Base-by-base conservation (phyloP, 2,329 filamentous ascomycete genomes). In the Cytospora paraplurivora region DNA sequence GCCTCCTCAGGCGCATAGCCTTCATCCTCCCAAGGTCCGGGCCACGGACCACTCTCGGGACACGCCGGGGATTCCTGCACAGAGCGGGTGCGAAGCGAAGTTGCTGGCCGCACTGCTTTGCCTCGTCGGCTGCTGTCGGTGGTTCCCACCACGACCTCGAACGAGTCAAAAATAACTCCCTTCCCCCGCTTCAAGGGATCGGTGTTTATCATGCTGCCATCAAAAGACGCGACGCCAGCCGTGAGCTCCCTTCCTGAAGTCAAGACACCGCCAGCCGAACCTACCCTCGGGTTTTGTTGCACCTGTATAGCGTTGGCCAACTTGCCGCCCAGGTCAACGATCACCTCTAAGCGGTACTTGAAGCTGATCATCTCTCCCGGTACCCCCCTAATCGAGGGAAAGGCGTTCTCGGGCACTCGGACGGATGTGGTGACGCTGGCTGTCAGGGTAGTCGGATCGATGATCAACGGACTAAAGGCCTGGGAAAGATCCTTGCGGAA, bases 301-400 rank as follows among this genome's bases (percentile, higher is more conserved):
- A 87, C 83, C 70, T 92, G 89, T 57, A 86, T 76, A 67, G 92
- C 87, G n/a, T 86, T 86, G 1, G 88, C 86, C 49, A 97, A 78
- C 73, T 92, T 95, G 44, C 94, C 94, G 54, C 95, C 93, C 0
- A 98, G 82, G 72, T 99, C 95, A 27, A 97, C 86, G 34, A 98
- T 88, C 2, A 97, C 91, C 75, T 99, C 95, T 21, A 97, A 84
- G 69, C 93, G 91, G 72, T 99, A 98, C 69, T 89, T 92, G 79
- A 99, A 98, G 70, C 89, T 93, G 68, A 99, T 95, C 88, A 98
- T 95, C 38, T 91, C 89, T 4, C 94, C 93, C 0, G 95, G 95
- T 0, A 97, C 92, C 61, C 88, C 89, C 34, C 87, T 88, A 67
- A 98, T 98, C 2, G 93, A 97, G 0, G 95, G 94, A 69, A 98